phyloP scores from a whole-genome alignment of 495 filamentous ascomycete species.

The Halenospora varia region DNA sequence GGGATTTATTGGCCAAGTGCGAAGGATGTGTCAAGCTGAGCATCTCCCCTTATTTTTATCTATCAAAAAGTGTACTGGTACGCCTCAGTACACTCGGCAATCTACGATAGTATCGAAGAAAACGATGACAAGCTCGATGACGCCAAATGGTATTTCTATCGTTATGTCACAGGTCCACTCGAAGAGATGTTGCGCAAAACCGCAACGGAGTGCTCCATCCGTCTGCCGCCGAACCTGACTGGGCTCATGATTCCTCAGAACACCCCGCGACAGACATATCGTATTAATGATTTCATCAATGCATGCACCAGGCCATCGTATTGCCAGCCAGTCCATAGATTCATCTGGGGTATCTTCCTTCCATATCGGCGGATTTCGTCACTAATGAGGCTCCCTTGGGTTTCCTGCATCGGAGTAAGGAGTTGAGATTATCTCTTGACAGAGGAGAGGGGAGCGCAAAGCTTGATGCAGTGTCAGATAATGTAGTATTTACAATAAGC shows the following conservation, averaged over 20 bases:
- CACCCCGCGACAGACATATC: constrained; percentile 3
- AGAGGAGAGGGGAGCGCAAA: constrained; percentile 21
- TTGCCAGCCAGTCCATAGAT: constrained; percentile 25
- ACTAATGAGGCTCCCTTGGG: constrained; percentile 8
- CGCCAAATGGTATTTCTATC: constrained; percentile 22
- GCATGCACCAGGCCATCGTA: constrained; percentile 32
- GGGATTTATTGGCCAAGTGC: too few species aligned
- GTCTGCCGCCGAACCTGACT: constrained; percentile 10
- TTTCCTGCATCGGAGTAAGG: constrained; percentile 1
- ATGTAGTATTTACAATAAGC: background rate
- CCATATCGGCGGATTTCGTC: constrained; percentile 16
- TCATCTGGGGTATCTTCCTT: constrained; percentile 11
- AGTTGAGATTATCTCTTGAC: constrained; percentile 4
- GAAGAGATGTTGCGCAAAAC: constrained; percentile 30
- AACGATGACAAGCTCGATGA: constrained; percentile 13
- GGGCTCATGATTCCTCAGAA: constrained; percentile 5
- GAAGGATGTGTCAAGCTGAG: too few species aligned
- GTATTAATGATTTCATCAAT: constrained; percentile 28
- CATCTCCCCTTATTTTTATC: too few species aligned
- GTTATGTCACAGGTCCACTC: constrained; percentile 28
- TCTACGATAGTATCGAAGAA: constrained; percentile 11
- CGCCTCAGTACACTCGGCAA: background rate
- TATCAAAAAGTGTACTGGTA: too few species aligned
- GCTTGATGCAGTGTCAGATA: constrained; percentile 14
- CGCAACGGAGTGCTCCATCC: constrained; percentile 23